Base-by-base conservation (phyloP, 2,329 filamentous ascomycete species). In the Ophiocordyceps camponoti-leonardi region DNA sequence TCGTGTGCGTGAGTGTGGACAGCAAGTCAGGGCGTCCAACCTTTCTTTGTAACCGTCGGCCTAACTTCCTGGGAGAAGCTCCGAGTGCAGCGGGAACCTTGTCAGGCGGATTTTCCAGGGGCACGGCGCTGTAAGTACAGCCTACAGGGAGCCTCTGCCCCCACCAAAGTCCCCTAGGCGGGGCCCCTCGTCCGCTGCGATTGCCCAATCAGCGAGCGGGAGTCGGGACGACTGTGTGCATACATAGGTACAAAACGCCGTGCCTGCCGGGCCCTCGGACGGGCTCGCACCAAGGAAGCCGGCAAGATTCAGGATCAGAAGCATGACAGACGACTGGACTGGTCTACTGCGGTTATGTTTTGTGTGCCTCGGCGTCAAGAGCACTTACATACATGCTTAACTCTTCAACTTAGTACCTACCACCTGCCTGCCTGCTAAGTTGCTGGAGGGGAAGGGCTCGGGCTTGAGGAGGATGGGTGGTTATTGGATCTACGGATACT, bases 211-310 rank as follows among this genome's bases (percentile, higher is more conserved):
- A 37, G 35, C 35, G 10, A 14, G 44, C 16, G 28, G 44, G 44
- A 7, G 19, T 46, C 44, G 44, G 46, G 43, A 40, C 40, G 31
- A 43, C n/a, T n/a, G n/a, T n/a, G n/a, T n/a, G n/a, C n/a, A n/a
- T n/a, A n/a, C n/a, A n/a, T n/a, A n/a, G n/a, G 12, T 43, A 22
- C 46, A 45, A 47, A 40, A 40, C 46, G 43, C 43, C 43, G 46
- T 22, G 43, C n/a, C 39, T n/a, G 19, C 31, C 16, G 18, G 11
- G n/a, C 28, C n/a, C 12, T 14, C 12, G 12, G 31, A 35, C 12
- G 23, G 23, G 23, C 23, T 26, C 23, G 23, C 23, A 26, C 23
- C 23, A 26, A 26, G 8, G 23, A 5, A 26, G 8, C 23, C 23
- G 23, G 23, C 23, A 26, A 26, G 23, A 26, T 26, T n/a, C n/a